Percentiles rank a stretch among this genome's conserved stretches.
phyloP scores from a whole-genome alignment of 2,329 filamentous ascomycete species.

The Annulohypoxylon truncatum region DNA sequence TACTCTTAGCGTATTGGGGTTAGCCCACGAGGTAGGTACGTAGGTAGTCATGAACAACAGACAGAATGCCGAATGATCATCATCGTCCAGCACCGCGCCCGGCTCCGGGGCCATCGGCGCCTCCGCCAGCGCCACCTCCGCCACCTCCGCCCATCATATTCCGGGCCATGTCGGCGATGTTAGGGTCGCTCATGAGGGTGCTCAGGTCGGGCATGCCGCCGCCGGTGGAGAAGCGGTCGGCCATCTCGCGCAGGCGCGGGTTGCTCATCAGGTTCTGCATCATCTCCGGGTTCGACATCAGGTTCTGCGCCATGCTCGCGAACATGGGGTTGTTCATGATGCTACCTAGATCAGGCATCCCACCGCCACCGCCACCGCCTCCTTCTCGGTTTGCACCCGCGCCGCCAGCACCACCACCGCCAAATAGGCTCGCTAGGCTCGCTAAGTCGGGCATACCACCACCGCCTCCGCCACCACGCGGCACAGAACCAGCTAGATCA shows the following conservation, averaged over 20 bases:
- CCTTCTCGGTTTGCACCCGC: constrained; percentile 53
- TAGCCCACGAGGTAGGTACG: too few relatives aligned
- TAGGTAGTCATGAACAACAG: not conserved
- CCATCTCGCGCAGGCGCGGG: constrained; percentile 88
- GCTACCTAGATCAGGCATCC: constrained; percentile 84
- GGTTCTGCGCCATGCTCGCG: constrained; percentile 92
- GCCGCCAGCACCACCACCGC: constrained; percentile 60
- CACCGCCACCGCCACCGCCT: constrained; percentile 70
- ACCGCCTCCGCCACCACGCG: constrained; percentile 70
- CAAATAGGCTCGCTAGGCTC: constrained; percentile 78
- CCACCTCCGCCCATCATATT: constrained; percentile 53
- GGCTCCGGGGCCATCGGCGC: constrained; percentile 36
- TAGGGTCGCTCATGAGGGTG: constrained; percentile 90
- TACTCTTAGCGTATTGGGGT: not conserved
- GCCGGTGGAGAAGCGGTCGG: constrained; percentile 78
- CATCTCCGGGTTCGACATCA: constrained; percentile 96
- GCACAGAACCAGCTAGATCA: constrained; percentile 53
- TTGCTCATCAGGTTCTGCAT: constrained; percentile 95
- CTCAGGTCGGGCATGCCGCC: constrained; percentile 91
- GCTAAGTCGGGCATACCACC: constrained; percentile 78
- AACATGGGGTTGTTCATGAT: constrained; percentile 99
- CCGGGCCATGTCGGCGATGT: constrained; percentile 82
- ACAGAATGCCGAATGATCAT: constrained; percentile 24
- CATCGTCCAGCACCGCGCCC: constrained; percentile 41
- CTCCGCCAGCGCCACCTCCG: constrained; percentile 34